These are phyloP conservation scores for Macroventuria anomochaeta DNA, from an alignment of 2,329 filamentous ascomycete species.

Conservation along the genomic window DNA sequence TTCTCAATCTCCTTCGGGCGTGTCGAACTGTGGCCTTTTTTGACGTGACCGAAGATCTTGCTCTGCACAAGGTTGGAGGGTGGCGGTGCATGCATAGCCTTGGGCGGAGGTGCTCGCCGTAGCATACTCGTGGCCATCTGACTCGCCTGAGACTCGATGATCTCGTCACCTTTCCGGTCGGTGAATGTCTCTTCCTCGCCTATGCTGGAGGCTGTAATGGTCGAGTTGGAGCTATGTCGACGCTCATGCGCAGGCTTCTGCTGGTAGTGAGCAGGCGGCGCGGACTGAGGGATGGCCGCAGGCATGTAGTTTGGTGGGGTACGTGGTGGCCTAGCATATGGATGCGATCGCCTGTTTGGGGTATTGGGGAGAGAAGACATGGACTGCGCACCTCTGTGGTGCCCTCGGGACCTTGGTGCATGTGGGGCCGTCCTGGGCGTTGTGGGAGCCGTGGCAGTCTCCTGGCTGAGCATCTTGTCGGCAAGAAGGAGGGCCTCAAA, in stretches of 20 bases:
- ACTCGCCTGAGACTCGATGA: slow-evolving; percentile 77
- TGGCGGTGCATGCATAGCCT: slow-evolving; percentile 38
- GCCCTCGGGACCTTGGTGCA: slow-evolving; percentile 62
- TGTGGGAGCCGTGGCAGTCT: slow-evolving; percentile 75
- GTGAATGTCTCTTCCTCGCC: slow-evolving; percentile 59
- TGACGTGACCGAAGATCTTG: slow-evolving; percentile 68
- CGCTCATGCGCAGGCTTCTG: slow-evolving; percentile 47
- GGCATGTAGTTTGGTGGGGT: slow-evolving; percentile 47
- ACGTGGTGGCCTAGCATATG: slow-evolving; percentile 63
- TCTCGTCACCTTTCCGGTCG: slow-evolving; percentile 69
- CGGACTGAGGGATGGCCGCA: slow-evolving; percentile 45
- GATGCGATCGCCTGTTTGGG: slow-evolving; percentile 65
- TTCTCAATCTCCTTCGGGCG: slow-evolving; percentile 43
- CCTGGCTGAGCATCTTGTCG: slow-evolving; percentile 78
- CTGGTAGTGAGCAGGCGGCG: slow-evolving; percentile 50
- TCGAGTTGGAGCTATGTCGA: slow-evolving; percentile 73
- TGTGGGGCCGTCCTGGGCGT: slow-evolving; percentile 64
- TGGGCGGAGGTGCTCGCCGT: slow-evolving; percentile 61
- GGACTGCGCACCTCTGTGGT: slow-evolving; percentile 79
- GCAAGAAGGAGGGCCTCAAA: slow-evolving; percentile 79
- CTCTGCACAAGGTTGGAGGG: slow-evolving; percentile 57
- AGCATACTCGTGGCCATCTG: slow-evolving; percentile 78
- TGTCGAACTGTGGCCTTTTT: slow-evolving; percentile 57
- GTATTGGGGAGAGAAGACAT: slow-evolving; percentile 85
- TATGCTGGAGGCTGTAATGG: slow-evolving; percentile 51